Evolutionary conservation across 1,284 basidiomycete genomes (phyloP), one percentile per base, ranked within the genome.

Genomic region (Trichosporon sp.): DNA sequence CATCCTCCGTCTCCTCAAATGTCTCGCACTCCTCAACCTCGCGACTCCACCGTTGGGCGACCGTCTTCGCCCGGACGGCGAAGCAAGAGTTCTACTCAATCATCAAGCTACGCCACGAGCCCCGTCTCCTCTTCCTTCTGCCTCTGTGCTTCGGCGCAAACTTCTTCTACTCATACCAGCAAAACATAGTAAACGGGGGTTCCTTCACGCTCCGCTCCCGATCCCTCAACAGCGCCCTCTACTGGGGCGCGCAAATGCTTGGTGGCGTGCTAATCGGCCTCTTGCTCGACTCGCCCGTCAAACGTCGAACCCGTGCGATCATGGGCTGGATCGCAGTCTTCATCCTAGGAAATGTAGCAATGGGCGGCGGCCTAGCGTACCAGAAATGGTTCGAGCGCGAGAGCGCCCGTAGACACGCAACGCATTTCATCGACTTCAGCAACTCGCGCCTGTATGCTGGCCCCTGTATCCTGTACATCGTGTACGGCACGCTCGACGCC

Each of bases 181-280:
- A 70, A 23, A 72, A 74, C 61, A 63, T 60, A 29, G 71, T 68
- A 58, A 74, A 75, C 65, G 67, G 74, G 27, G 69, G 69, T 4
- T 73, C 77, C 10, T 78, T 79, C 61, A 73, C 78, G 5, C 67
- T 78, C 21, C 70, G 76, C 4, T 70, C 69, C 1, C 70, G 75
- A 16, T 68, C 73, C 3, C 78, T 81, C 67, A 80, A 80, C 72
- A 72, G 71, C 14, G 65, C 81, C 5, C 69, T 80, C 19, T 81
- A 81, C 71, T 82, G 78, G 79, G 67, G 74, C 9, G 72, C 74
- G 14, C 71, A 73, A 58, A 71, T 71, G 60, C 59, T 72, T 11
- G 75, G 73, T 19, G 69, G 72, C 7, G 49, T 68, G n/a, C 19
- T 61, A 3, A 73, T 76, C 40, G 71, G 74, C 25, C n/a, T 68